These are phyloP conservation scores for Thuidium tamariscinum DNA, from an alignment of 225 moss, liverwort and hornwort genomes.

Conservation along the genomic window DNA sequence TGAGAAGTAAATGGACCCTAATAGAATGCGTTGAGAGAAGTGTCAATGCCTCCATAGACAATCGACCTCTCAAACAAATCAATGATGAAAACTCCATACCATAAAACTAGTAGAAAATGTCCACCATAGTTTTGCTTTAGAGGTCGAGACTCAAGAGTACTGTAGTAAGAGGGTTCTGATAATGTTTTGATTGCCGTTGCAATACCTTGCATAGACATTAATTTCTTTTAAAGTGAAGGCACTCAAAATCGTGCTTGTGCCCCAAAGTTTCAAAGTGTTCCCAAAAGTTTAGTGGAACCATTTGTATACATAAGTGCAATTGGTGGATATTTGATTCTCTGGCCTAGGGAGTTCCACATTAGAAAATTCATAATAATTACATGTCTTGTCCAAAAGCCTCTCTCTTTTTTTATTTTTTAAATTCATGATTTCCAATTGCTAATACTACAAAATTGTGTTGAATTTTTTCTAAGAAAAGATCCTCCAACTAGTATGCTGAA, in stretches of 20 bases:
- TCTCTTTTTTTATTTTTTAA: not conserved
- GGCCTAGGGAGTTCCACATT: not conserved
- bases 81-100: not conserved
- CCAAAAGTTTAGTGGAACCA: not conserved
- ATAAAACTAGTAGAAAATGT: not conserved
- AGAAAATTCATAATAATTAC: not conserved
- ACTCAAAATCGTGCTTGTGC: too few species aligned
- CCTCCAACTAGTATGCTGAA: not conserved
- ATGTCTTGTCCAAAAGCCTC: not conserved
- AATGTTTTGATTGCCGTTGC: accelerated
- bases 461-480: not conserved
- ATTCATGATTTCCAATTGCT: not conserved
- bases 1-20: not conserved
- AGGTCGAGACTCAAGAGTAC: too few species aligned
- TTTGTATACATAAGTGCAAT: too few species aligned
- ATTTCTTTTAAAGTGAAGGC: not conserved
- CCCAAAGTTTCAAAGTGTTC: not conserved
- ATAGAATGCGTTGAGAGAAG: not conserved
- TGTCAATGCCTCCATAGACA: not conserved
- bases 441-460: not conserved
- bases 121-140: not conserved
- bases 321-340: not conserved
- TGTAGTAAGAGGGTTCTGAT: too few species aligned
- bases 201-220: not conserved
- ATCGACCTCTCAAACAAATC: not conserved